Conservation (phyloP, 352 stramenopile species). For the Globisporangium barbulae region DNA sequence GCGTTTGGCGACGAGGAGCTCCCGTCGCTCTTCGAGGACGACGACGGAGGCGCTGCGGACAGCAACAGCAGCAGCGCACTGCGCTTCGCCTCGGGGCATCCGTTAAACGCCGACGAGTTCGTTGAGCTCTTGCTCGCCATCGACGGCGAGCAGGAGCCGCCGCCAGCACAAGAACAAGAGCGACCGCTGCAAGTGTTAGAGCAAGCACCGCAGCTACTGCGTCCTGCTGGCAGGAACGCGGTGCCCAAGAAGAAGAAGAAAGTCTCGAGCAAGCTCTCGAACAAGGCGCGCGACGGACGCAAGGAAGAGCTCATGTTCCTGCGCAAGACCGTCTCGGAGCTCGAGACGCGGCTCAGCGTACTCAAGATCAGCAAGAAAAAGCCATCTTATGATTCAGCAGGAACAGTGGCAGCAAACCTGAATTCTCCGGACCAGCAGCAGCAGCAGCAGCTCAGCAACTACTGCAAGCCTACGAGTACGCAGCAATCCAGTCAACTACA, state of each 20-base stretch:
- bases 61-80: not conserved
- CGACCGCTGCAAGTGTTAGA: not conserved
- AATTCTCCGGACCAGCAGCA: no score
- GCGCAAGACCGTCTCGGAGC: constrained; percentile 26
- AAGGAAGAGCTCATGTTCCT: constrained; percentile 34
- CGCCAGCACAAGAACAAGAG: not conserved
- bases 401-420: not conserved
- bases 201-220: not conserved
- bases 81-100: not conserved
- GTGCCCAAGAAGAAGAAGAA: not conserved
- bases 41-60: not conserved
- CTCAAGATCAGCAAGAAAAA: no score
- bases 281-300: constrained; percentile 25
- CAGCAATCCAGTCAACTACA: not conserved
- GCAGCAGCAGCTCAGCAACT: not conserved
- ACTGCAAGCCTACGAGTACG: not conserved
- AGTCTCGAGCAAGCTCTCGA: not conserved
- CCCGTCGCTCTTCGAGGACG: no score
- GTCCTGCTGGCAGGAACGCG: not conserved
- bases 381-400: not conserved
- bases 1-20: no score
- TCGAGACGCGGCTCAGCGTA: constrained; percentile 29
- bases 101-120: not conserved
- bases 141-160: not conserved
- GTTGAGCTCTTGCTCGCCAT: constrained; percentile 1